Evolutionary conservation across 169 alveolate genomes (phyloP).

Genomic region (Cyclospora cayetanensis): DNA sequence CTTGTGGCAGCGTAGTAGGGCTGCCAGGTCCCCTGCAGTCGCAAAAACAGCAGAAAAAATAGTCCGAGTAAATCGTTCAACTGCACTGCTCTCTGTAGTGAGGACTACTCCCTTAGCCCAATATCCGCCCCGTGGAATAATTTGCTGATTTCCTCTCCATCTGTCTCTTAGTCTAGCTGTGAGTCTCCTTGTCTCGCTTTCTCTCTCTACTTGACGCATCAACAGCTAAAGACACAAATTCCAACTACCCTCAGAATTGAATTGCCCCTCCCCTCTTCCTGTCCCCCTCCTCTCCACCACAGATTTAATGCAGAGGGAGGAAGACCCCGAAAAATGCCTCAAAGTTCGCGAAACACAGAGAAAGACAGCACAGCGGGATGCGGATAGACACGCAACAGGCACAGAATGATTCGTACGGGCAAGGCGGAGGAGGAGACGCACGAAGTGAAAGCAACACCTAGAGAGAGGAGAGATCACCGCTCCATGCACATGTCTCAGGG

Average conservation of each 20-base stretch:
- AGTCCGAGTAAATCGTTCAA: neutral
- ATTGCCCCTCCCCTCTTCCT: too few relatives aligned
- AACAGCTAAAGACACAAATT: too few relatives aligned
- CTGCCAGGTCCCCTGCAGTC: constrained; percentile 20
- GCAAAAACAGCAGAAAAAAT: neutral
- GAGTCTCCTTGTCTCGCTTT: neutral
- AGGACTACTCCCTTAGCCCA: too few relatives aligned
- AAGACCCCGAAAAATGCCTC: too few relatives aligned
- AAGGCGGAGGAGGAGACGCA: neutral
- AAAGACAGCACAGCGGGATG: neutral
- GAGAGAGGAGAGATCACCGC: neutral
- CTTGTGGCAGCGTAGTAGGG: constrained; percentile 12
- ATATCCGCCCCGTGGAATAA: too few relatives aligned
- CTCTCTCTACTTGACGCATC: too few relatives aligned
- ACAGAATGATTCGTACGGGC: neutral
- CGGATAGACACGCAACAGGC: neutral
- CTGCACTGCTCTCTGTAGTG: too few relatives aligned
- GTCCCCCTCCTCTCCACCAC: too few relatives aligned
- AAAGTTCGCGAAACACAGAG: neutral
- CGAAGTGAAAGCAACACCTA: neutral
- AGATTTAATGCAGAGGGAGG: too few relatives aligned
- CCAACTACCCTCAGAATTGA: too few relatives aligned
- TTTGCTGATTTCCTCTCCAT: too few relatives aligned
- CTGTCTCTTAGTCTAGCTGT: neutral
- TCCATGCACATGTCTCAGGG: neutral